Base-by-base conservation (phyloP, 345 rosid genomes). In the Gynandropsis gynandra region DNA sequence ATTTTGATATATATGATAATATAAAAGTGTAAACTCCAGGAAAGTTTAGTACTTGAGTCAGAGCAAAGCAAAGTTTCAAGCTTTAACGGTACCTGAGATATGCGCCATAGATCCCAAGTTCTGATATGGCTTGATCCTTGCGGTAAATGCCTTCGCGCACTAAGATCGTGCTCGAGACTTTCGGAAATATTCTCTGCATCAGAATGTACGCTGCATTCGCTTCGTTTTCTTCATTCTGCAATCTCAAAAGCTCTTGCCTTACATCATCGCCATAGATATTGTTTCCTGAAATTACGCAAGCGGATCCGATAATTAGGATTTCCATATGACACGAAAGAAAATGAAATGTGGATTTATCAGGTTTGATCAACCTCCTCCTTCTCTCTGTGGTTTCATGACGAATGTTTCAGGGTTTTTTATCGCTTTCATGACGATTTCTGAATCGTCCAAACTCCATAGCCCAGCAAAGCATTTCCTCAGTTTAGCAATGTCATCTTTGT, bases 31-130 rank as follows among this genome's bases (percentile, higher is more conserved):
- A n/a, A n/a, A n/a, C n/a, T n/a, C n/a, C n/a, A n/a, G n/a, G n/a
- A n/a, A n/a, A n/a, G n/a, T n/a, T n/a, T n/a, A n/a, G n/a, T n/a
- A n/a, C n/a, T n/a, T n/a, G n/a, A n/a, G n/a, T n/a, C n/a, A n/a
- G n/a, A n/a, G n/a, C n/a, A n/a, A n/a, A n/a, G n/a, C n/a, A n/a
- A n/a, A n/a, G n/a, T n/a, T n/a, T n/a, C n/a, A n/a, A n/a, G n/a
- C n/a, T n/a, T n/a, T n/a, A n/a, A n/a, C n/a, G n/a, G n/a, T n/a
- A 88, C 99, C 97, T 93, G 60, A 83, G 71, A 71, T 93, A 93
- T 65, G 92, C 80, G 31, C 95, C 58, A 42, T 78, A 93, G 15
- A 88, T n/a, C 29, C 97, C 99, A n/a, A 93, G 95, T 64, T 93
- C 99, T 20, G 95, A 93, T 65, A 88, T 53, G 27, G 95, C 80